Percentiles rank a stretch among this genome's conserved stretches.
These are phyloP conservation scores for Aspergillus costaricaensis DNA, from an alignment of 2,329 filamentous ascomycete genomes.

Conservation along the genomic window DNA sequence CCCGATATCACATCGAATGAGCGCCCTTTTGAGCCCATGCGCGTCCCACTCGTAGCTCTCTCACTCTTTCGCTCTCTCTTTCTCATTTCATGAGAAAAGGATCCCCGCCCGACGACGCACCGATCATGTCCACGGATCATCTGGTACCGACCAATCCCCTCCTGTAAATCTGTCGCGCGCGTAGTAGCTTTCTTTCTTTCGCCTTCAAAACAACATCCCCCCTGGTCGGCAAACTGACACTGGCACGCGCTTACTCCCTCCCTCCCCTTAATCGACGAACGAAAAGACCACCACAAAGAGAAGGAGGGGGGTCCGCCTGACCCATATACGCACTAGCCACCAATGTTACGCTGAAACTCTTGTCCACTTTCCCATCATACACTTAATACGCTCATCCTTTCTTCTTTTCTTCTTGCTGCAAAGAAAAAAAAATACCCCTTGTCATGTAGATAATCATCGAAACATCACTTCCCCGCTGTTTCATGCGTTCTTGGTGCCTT, in stretches of 20 bases:
- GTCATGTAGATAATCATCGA: not conserved
- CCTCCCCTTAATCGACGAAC: not conserved
- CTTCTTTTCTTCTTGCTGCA: not conserved
- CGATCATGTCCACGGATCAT: not conserved
- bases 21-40: not conserved
- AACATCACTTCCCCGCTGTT: not conserved
- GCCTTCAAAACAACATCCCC: not conserved
- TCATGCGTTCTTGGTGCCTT: constrained; percentile 76
- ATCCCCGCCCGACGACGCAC: not conserved
- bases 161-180: not conserved
- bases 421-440: not conserved
- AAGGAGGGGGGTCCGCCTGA: not conserved
- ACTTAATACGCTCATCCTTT: constrained; percentile 1
- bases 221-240: not conserved
- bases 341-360: constrained; percentile 4
- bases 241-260: too few relatives aligned
- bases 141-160: not conserved
- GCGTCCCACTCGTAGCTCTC: not conserved
- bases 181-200: not conserved
- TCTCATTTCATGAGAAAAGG: not conserved
- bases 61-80: too few relatives aligned
- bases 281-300: not conserved
- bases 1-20: not conserved
- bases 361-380: constrained; percentile 10
- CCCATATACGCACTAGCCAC: not conserved